Evolutionary conservation across 2,329 filamentous ascomycete species (phyloP), one percentile per base, ranked within the genome.

Genomic region (Sclerotinia nivalis): DNA sequence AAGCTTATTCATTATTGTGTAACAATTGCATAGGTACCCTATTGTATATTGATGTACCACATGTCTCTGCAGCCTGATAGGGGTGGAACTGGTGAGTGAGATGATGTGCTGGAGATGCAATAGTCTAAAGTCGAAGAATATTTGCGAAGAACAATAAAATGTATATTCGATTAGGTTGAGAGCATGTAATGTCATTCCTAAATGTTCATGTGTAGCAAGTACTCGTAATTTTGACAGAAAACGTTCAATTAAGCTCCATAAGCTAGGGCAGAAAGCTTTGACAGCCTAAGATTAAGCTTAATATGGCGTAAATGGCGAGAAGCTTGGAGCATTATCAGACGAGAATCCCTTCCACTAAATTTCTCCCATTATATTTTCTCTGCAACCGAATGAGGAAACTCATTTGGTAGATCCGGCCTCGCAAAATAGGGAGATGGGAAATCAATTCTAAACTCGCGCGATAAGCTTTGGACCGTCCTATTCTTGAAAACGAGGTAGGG

Each of bases 21-120:
- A 47, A 49, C 54, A 25, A 18, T 22, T 47, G 25, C 15, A 60
- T 34, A 60, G 52, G n/a, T 34, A 49, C 7, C 28, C 22, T 60
- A 60, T 59, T 49, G 65, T 67, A 67, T 60, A 64, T 64, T 64
- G 60, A 52, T 60, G 65, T 49, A 60, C 52, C 20, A 54, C 55
- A 40, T 59, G 28, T n/a, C 49, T 18, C 52, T 47, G 45, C 65
- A 40, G 40, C 40, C 25, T 67, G 65, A 34, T 40, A n/a, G 47
- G 10, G 47, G 31, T 34, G 22, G 34, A 25, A 64, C 31, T 25
- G 47, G 37, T 28, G 45, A 40, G 45, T 64, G 60, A 52, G 60
- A 64, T 50, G 40, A 45, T 47, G 64, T 49, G 52, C 65, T 67
- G 65, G 65, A 54, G 28, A 67, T 60, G 25, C 40, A 67, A 58